These are phyloP conservation scores for Eimeria mitis DNA, from an alignment of 169 alveolate species.

Conservation along the genomic window DNA sequence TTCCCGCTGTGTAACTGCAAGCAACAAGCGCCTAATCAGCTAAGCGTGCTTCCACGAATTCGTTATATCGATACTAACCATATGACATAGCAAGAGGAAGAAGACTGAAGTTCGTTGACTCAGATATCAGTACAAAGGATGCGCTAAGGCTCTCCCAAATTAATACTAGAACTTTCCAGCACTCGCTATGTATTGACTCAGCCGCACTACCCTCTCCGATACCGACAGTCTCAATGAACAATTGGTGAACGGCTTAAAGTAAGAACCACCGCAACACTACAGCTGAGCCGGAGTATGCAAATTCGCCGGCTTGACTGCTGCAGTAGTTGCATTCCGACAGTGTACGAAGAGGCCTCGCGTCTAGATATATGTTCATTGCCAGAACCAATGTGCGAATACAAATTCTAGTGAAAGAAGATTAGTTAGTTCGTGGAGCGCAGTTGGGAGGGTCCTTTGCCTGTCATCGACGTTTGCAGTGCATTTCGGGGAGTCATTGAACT, in stretches of 20 bases:
- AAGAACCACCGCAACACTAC: not conserved
- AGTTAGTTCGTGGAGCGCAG: not conserved
- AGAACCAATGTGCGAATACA: not conserved
- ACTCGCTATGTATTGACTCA: not conserved
- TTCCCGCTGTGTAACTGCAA: slow-evolving; percentile 36
- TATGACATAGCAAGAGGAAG: not conserved
- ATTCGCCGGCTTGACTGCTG: not conserved
- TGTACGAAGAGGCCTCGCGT: not conserved
- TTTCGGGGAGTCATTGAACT: not conserved
- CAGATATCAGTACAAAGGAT: not conserved
- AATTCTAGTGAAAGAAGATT: not conserved
- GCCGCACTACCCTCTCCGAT: not conserved
- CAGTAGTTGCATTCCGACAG: not conserved
- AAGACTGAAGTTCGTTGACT: not conserved
- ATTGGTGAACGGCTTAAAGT: not conserved
- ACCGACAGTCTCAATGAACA: not conserved
- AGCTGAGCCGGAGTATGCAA: not conserved
- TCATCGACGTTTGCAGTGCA: too few relatives aligned
- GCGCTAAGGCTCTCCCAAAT: not conserved
- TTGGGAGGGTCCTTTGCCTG: not conserved
- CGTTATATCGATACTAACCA: not conserved
- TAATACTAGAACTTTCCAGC: not conserved
- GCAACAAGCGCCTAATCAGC: not conserved
- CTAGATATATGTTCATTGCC: not conserved
- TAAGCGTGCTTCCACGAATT: not conserved